Conservation (phyloP, 192 early-diverging fungal species). For the Gonapodya sp. region DNA sequence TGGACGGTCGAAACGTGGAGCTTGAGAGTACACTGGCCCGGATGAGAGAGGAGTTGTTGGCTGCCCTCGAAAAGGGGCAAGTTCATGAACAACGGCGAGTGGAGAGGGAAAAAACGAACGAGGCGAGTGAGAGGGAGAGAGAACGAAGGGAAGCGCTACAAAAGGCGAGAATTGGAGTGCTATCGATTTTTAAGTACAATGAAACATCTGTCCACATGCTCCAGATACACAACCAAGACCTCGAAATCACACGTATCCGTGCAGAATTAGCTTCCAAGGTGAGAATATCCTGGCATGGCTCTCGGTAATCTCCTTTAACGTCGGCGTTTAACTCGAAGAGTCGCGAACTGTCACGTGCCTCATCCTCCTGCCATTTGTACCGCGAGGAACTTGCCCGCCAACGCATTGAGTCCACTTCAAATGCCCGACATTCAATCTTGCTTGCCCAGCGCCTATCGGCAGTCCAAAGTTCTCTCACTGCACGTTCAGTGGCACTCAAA, state of each 20-base stretch:
- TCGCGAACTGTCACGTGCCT: not conserved
- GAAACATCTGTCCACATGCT: too few species aligned
- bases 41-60: not conserved
- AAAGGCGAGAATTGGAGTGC: not conserved
- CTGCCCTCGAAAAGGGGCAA: not conserved
- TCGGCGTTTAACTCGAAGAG: too few species aligned
- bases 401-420: not conserved
- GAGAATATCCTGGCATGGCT: not conserved
- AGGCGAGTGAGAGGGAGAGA: not conserved
- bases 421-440: not conserved
- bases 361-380: not conserved
- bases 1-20: not conserved
- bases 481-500: not conserved
- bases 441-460: not conserved
- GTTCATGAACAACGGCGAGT: not conserved
- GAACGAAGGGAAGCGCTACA: too few species aligned
- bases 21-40: not conserved
- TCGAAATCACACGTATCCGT: not conserved
- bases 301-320: not conserved
- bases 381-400: not conserved
- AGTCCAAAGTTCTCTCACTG: not conserved
- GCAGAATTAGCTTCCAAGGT: not conserved
- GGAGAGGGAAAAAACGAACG: not conserved
- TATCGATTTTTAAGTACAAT: too few species aligned
- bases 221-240: not conserved